phyloP scores from a whole-genome alignment of 2,329 filamentous ascomycete genomes.

The Pseudogymnoascus sp. region DNA sequence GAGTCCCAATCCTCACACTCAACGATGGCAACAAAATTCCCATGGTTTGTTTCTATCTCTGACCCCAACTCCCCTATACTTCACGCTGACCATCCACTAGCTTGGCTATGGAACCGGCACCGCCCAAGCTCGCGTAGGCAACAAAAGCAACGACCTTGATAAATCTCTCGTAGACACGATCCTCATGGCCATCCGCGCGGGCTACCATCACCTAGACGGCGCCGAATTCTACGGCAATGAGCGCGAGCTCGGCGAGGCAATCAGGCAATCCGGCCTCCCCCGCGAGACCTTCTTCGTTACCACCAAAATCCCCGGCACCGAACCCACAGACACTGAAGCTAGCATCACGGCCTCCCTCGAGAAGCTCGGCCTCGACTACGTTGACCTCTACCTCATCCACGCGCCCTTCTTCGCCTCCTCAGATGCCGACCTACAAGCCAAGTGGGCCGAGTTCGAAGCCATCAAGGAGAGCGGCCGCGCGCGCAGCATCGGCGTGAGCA shows the following conservation, averaged over 20 bases:
- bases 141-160: slow-evolving; percentile 49
- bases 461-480: slow-evolving; percentile 61
- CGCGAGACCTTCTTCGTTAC: slow-evolving; percentile 63
- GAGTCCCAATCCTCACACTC: slow-evolving; percentile 57
- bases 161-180: slow-evolving; percentile 43
- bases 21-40: slow-evolving; percentile 70
- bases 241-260: slow-evolving; percentile 62
- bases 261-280: slow-evolving; percentile 58
- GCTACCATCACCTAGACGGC: slow-evolving; percentile 67
- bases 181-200: slow-evolving; percentile 59
- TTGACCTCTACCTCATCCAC: slow-evolving; percentile 65
- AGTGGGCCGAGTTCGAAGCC: slow-evolving; percentile 55
- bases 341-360: slow-evolving; percentile 53
- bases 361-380: slow-evolving; percentile 61
- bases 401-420: slow-evolving; percentile 45
- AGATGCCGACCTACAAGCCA: slow-evolving; percentile 46
- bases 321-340: slow-evolving; percentile 31
- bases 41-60: slow-evolving; percentile 41
- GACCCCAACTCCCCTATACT: neutral
- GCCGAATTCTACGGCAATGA: slow-evolving; percentile 65
- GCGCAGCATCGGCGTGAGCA: slow-evolving; percentile 69
- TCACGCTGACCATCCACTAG: slow-evolving; percentile 31
- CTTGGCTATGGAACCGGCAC: slow-evolving; percentile 68
- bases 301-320: slow-evolving; percentile 45
- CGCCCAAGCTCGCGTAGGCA: slow-evolving; percentile 44